Evolutionary conservation across 2,329 filamentous ascomycete species (phyloP), one percentile per base, ranked within the genome.

Genomic region (Ophiocordyceps robertsii): DNA sequence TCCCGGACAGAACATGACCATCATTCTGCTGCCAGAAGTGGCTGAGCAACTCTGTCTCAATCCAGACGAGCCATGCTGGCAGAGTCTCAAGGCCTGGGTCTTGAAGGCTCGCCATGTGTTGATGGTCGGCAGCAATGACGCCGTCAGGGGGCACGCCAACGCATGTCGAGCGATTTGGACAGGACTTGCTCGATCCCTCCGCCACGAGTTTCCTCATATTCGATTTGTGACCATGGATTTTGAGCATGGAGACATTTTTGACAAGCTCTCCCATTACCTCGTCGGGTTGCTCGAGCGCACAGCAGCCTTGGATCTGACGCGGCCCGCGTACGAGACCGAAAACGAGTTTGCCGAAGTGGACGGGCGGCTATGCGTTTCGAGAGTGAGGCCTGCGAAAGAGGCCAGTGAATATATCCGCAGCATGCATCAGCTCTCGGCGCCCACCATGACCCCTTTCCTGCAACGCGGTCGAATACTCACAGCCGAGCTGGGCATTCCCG

Each of bases 1-100:
- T 40, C 29, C 60, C 4, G 54, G 52, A 4, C 49, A 55, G 38
- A 54, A 57, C n/a, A 47, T 50, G 17, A 49, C 49, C 10, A 43
- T 49, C 13, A 37, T 29, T 32, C 39, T 27, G n/a, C 29, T n/a
- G n/a, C n/a, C 41, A 5, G 43, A 45, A 41, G 48, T 47, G 46
- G 36, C 33, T n/a, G 8, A 42, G 32, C 41, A 30, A 30, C 29
- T 30, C 8, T 30, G 29, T 30, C 29, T 30, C 29, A 8, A 30
- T 8, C 29, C 29, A 30, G 29, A 30, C 29, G 29, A 30, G 13
- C 13, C 29, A 30, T 30, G 29, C 13, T 30, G 29, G 29, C 29
- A 8, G 29, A 30, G 13, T 30, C 24, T 38, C 37, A 38, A 29
- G 37, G 24, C 19, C 27, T 24, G 37, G 37, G 19, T 38, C 19